Percentiles rank a stretch among this genome's conserved stretches.
phyloP scores from a whole-genome alignment of 2,329 filamentous ascomycete species.

The Coniochaeta prunicola region DNA sequence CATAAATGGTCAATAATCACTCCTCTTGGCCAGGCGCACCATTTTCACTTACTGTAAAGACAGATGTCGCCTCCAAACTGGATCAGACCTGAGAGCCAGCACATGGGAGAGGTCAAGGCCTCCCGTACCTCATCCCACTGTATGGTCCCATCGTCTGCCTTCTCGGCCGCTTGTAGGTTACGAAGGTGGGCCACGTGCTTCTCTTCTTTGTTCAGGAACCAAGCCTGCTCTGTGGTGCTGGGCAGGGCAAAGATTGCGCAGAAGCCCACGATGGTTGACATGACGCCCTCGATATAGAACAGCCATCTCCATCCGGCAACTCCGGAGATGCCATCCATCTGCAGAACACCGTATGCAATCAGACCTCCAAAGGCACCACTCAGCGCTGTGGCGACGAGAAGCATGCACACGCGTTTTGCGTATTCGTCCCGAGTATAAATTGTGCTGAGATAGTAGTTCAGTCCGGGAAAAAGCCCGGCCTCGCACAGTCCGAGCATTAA shows the following conservation, averaged over 20 bases:
- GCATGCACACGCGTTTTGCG: neutral
- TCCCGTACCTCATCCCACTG: conserved; percentile 61
- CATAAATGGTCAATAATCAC: too few relatives aligned
- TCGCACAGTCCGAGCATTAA: conserved; percentile 59
- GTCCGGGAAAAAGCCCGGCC: conserved; percentile 59
- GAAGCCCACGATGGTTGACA: conserved; percentile 48
- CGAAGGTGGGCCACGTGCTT: conserved; percentile 66
- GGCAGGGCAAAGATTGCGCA: conserved; percentile 64
- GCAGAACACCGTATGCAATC: conserved; percentile 60
- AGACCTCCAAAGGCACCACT: conserved; percentile 68
- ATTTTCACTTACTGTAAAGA: conserved; percentile 39
- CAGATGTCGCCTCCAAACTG: conserved; percentile 35
- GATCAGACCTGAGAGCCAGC: conserved; percentile 3
- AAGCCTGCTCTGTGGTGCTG: conserved; percentile 75
- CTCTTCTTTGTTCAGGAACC: conserved; percentile 65
- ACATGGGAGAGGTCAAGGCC: conserved; percentile 57
- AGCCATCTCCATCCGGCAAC: conserved; percentile 58
- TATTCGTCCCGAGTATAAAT: neutral
- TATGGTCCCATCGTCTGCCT: conserved; percentile 24
- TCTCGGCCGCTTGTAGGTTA: conserved; percentile 48
- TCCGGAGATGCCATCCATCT: conserved; percentile 60
- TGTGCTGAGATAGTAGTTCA: conserved; percentile 28
- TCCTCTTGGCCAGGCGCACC: too few relatives aligned
- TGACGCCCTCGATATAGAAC: conserved; percentile 45
- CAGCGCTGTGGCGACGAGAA: conserved; percentile 26